Conservation (phyloP, 331 rosid species). For the Quercus phellos region DNA sequence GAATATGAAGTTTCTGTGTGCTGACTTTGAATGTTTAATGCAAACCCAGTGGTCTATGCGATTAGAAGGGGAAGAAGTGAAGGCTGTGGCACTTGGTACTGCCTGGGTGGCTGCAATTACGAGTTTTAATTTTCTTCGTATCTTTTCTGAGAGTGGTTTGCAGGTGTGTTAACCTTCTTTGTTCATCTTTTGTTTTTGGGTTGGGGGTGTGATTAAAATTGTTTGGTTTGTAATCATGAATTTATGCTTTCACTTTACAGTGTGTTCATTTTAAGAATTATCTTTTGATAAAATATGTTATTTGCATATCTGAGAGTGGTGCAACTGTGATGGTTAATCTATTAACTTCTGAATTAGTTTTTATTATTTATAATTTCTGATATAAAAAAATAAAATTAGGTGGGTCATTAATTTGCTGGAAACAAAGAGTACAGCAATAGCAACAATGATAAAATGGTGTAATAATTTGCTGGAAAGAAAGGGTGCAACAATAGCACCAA, state of each 20-base stretch:
- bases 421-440: neutral
- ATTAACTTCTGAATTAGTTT: neutral
- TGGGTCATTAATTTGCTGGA: neutral
- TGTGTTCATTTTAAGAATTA: neutral
- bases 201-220: slow-evolving; percentile 12
- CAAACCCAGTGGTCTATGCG: slow-evolving; percentile 92
- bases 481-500: neutral
- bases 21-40: slow-evolving; percentile 28
- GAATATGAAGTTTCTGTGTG: neutral
- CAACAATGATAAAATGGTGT: neutral
- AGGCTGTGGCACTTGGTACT: slow-evolving; percentile 79
- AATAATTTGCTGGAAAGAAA: neutral
- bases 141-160: slow-evolving; percentile 83
- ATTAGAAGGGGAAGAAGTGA: slow-evolving; percentile 92
- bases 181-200: neutral
- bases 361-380: no score
- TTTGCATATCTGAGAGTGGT: neutral
- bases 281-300: neutral
- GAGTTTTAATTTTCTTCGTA: slow-evolving; percentile 81
- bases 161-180: slow-evolving; percentile 56
- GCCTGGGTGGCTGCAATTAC: slow-evolving; percentile 94
- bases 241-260: neutral
- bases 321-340: neutral
- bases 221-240: neutral
- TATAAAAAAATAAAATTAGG: no score